Conservation (phyloP, 768 basidiomycete genomes). For the Leucocoprinus sp. region DNA sequence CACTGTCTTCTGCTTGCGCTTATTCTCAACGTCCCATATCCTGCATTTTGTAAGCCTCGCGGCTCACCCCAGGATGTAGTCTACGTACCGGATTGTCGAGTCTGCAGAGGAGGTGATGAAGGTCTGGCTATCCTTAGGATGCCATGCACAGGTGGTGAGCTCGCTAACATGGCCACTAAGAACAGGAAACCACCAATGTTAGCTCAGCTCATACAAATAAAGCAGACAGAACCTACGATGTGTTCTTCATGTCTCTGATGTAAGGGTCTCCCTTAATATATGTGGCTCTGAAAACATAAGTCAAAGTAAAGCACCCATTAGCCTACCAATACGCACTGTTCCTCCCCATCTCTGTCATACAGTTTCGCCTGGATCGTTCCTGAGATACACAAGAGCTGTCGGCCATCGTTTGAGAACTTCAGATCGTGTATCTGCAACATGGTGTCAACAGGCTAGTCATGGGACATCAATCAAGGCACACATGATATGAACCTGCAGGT, state of each 20-base stretch:
- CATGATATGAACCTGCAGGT: conserved; percentile 88
- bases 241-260: conserved; percentile 97
- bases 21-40: conserved; percentile 92
- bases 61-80: not conserved
- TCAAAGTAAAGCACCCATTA: conserved; percentile 26
- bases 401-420: conserved; percentile 83
- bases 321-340: conserved; percentile 53
- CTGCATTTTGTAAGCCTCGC: conserved; percentile 28
- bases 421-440: conserved; percentile 73
- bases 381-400: conserved; percentile 78
- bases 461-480: conserved; percentile 26
- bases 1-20: conserved; percentile 89
- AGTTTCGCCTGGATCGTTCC: conserved; percentile 85
- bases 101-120: conserved; percentile 96
- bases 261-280: conserved; percentile 95
- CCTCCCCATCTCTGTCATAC: conserved; percentile 89
- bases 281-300: conserved; percentile 54
- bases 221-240: conserved; percentile 54
- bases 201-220: not conserved
- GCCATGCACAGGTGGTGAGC: conserved; percentile 84
- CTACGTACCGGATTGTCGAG: conserved; percentile 76
- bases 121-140: conserved; percentile 73
- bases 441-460: not conserved
- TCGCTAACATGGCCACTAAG: conserved; percentile 90
- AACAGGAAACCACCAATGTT: conserved; percentile 2